phyloP scores from a whole-genome alignment of 2,329 filamentous ascomycete species.

The Colletotrichum lupini region DNA sequence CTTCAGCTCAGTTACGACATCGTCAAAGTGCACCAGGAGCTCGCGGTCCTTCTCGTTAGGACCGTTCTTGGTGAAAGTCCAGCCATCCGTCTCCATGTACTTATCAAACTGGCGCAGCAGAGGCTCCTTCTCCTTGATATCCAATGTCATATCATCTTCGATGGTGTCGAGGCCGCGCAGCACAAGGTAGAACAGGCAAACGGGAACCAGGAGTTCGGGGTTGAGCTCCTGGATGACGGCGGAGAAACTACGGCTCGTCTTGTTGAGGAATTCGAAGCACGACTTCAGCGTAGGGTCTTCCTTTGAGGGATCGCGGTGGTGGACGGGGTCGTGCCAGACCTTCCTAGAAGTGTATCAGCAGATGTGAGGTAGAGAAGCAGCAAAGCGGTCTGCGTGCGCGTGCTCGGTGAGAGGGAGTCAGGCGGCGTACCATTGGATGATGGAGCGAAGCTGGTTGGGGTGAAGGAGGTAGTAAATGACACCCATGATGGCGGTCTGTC shows the following conservation, averaged over 20 bases:
- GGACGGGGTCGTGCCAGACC: conserved; percentile 94
- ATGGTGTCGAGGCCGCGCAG: conserved; percentile 96
- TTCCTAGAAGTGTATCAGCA: conserved; percentile 71
- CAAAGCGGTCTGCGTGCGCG: neutral
- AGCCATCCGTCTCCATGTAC: conserved; percentile 83
- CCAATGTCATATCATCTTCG: conserved; percentile 97
- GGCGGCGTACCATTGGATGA: conserved; percentile 83
- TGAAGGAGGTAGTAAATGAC: conserved; percentile 80
- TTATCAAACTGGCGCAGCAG: conserved; percentile 85
- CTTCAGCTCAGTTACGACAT: conserved; percentile 87
- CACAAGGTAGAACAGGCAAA: conserved; percentile 92
- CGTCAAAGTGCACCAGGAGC: conserved; percentile 90
- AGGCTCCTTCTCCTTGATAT: conserved; percentile 84
- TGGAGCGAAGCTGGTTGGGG: conserved; percentile 80
- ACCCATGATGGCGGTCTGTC: conserved; percentile 60
- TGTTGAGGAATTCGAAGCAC: conserved; percentile 87
- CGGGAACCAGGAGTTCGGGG: conserved; percentile 89
- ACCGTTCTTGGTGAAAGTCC: conserved; percentile 88
- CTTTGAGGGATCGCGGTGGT: conserved; percentile 80
- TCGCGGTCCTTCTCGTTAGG: conserved; percentile 95
- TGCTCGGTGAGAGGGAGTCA: neutral
- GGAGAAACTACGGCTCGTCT: conserved; percentile 93
- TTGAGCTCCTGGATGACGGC: conserved; percentile 96
- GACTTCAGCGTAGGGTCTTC: conserved; percentile 79
- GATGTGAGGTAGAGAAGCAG: neutral